Evolutionary conservation across 2,329 filamentous ascomycete genomes (phyloP).

Genomic region (Byssochlamys sp.): DNA sequence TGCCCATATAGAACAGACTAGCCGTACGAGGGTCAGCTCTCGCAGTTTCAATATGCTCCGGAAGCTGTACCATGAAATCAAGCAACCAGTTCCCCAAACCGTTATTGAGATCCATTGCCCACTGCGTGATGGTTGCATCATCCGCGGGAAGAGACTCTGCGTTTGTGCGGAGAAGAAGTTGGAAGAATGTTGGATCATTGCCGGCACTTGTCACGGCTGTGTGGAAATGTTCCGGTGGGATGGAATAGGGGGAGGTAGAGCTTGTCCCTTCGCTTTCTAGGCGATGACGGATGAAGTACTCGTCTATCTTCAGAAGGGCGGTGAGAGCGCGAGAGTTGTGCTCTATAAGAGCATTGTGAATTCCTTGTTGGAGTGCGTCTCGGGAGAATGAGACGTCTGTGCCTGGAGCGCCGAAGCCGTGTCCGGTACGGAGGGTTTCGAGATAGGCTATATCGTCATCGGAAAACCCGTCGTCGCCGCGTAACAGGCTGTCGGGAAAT

Average conservation of each 20-base stretch:
- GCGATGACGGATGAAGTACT: conserved; percentile 16
- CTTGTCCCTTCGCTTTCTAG: background rate
- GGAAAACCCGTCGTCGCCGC: conserved; percentile 21
- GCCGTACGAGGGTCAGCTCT: conserved; percentile 6
- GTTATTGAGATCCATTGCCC: conserved; percentile 21
- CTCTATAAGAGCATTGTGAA: conserved; percentile 29
- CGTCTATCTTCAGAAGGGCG: conserved; percentile 31
- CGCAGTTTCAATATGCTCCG: conserved; percentile 13
- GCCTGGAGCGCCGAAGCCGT: conserved; percentile 13
- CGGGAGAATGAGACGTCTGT: conserved; percentile 19
- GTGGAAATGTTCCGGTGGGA: conserved; percentile 27
- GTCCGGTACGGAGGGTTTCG: conserved; percentile 26
- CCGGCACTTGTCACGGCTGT: conserved; percentile 18
- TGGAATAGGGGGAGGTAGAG: background rate
- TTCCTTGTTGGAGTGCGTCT: conserved; percentile 28
- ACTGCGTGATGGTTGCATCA: conserved; percentile 26
- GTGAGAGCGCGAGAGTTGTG: conserved; percentile 22
- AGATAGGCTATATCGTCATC: conserved; percentile 22
- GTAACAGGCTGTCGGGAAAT: conserved; percentile 23
- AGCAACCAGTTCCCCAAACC: conserved; percentile 27
- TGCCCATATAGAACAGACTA: conserved; percentile 19
- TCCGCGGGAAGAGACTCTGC: conserved; percentile 30
- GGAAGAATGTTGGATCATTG: conserved; percentile 19
- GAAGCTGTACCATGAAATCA: conserved; percentile 24
- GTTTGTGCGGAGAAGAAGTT: conserved; percentile 26